Evolutionary conservation across 2,329 filamentous ascomycete species (phyloP), one percentile per base, ranked within the genome.

Genomic region (Fusarium incarnatum): DNA sequence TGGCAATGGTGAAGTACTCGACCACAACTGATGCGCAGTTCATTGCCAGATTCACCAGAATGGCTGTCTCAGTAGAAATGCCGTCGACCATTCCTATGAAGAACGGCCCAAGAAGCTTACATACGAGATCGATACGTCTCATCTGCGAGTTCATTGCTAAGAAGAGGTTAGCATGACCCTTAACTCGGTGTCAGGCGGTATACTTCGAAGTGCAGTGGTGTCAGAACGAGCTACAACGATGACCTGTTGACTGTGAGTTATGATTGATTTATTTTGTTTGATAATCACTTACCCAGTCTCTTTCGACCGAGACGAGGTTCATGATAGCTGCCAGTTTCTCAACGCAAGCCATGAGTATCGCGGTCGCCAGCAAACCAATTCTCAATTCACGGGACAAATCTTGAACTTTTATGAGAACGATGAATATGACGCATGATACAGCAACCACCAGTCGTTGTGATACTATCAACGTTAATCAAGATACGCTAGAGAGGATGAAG

Each of bases 271-370:
- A 4, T 10, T 42, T 2, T 18, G 12, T 7, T 5, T 23, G 7
- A 34, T 28, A 16, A 27, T n/a, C 12, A 34, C 74, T 20, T 68
- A 88, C 84, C 91, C 91, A 93, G 72, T 94, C 92, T 73, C 89
- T 83, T 77, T 94, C 92, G 0, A 94, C 85, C 0, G 91, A 83
- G 1, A 94, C 86, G 1, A 87, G 83, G 75, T 93, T 94, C 76
- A 88, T 84, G 8, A 90, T 83, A 2, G 89, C 84, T 16, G 83
- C 84, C 11, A 93, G 78, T 76, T 94, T 94, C 78, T 94, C 92
- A 2, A 90, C 73, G 59, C 91, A 92, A 1, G 90, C 89, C 46
- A 93, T 79, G 1, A 87, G 20, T 0, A 86, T 82, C 4, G 83
- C 60, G 0, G 78, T 32, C 0, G 73, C 76, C 41, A 86, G 78